Evolutionary conservation across 140 eudicot genomes (phyloP).

Genomic region (Bidens hawaiensis): DNA sequence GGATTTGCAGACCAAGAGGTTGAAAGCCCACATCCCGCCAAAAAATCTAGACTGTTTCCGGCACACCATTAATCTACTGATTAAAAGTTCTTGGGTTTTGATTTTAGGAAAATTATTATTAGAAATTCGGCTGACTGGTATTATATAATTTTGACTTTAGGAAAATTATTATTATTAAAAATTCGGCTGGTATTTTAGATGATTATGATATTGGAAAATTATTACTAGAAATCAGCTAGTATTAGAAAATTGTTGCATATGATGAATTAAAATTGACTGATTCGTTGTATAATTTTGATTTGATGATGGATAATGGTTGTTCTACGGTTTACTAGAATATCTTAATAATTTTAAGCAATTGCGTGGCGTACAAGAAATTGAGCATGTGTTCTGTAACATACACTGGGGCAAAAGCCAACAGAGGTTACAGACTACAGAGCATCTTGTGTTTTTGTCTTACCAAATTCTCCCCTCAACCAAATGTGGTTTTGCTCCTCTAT

Average conservation of each 20-base stretch:
- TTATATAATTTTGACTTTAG: background rate
- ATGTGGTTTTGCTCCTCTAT: no score
- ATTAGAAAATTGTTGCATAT: slow-evolving; percentile 9
- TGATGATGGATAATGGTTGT: background rate
- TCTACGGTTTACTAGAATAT: slow-evolving; percentile 9
- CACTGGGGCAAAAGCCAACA: slow-evolving; percentile 18
- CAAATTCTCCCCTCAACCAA: no score
- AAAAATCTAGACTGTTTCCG: slow-evolving; percentile 44
- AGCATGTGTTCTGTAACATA: slow-evolving; percentile 2
- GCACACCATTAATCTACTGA: background rate
- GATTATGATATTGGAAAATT: background rate
- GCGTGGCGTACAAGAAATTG: slow-evolving; percentile 26
- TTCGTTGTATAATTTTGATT: background rate
- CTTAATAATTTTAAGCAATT: slow-evolving; percentile 5
- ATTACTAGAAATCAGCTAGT: background rate
- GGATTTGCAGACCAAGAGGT: slow-evolving; percentile 67
- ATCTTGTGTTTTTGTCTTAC: background rate
- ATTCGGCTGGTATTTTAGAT: no score
- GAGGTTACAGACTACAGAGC: background rate
- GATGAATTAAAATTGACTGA: slow-evolving; percentile 13
- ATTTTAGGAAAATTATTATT: slow-evolving; percentile 8
- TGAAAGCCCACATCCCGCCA: slow-evolving; percentile 82
- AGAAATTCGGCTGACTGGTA: background rate
- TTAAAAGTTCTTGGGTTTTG: background rate
- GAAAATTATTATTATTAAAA: slow-evolving; percentile 2